Percentiles rank a stretch among this genome's conserved stretches.
phyloP scores from a whole-genome alignment of 345 rosid species.

The Melaleuca alternifolia region DNA sequence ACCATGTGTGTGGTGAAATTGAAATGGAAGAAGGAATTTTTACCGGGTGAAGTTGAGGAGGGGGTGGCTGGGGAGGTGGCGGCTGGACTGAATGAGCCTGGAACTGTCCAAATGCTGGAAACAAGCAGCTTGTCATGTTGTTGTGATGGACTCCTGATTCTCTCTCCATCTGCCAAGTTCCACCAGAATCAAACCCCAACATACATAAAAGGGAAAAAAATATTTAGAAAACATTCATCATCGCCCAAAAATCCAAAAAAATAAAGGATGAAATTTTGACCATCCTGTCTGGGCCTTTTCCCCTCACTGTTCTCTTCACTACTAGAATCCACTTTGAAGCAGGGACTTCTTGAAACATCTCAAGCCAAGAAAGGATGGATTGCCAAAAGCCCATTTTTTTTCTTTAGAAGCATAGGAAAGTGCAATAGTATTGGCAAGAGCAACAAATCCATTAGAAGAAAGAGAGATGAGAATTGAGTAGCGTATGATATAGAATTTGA shows the following conservation, averaged over 20 bases:
- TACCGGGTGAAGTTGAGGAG: conserved; percentile 40
- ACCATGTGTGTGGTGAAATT: background rate
- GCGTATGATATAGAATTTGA: background rate
- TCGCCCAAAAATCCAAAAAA: background rate
- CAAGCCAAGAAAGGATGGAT: background rate
- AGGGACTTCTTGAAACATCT: background rate
- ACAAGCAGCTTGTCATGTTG: conserved; percentile 40
- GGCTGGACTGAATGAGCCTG: conserved; percentile 30
- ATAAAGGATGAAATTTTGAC: background rate
- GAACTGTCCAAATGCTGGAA: conserved; percentile 54
- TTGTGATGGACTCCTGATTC: conserved; percentile 29
- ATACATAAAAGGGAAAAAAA: background rate
- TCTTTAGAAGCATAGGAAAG: background rate
- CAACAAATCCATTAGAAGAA: background rate
- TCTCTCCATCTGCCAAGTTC: conserved; percentile 26
- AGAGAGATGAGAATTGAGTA: background rate
- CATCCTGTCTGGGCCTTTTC: background rate
- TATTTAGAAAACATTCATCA: background rate
- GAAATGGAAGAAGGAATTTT: background rate
- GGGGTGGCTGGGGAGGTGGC: conserved; percentile 20
- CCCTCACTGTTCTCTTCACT: background rate
- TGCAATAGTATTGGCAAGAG: background rate
- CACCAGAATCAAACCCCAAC: background rate
- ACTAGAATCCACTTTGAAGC: background rate
- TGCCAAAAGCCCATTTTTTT: background rate